Evolutionary conservation across 106 monocot species (phyloP).

Genomic region (Phalaenopsis equestris): DNA sequence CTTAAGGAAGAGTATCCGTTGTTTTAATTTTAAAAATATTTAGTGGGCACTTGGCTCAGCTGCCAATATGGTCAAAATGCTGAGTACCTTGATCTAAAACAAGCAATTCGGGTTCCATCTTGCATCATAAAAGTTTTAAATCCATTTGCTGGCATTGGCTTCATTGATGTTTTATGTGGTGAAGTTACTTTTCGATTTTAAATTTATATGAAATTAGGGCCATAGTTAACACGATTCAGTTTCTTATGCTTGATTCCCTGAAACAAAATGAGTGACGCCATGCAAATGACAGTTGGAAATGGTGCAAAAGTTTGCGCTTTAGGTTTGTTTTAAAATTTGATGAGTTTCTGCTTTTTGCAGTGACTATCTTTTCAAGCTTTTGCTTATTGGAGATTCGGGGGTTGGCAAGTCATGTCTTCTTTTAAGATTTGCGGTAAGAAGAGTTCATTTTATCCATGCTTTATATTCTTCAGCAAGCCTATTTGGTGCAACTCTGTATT

Average conservation of each 20-base stretch:
- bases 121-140: not conserved
- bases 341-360: conserved; percentile 21
- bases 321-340: conserved; percentile 1
- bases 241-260: not conserved
- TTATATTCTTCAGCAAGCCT: not conserved
- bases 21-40: not conserved
- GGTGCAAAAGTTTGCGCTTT: too few relatives aligned
- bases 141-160: not conserved
- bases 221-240: not conserved
- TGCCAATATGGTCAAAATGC: not conserved
- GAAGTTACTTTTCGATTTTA: not conserved
- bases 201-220: not conserved
- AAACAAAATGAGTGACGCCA: not conserved
- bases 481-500: conserved; percentile 1
- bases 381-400: conserved; percentile 53
- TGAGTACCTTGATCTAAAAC: not conserved
- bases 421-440: conserved; percentile 44
- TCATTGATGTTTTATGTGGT: not conserved
- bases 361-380: conserved; percentile 58
- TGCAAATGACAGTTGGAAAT: not conserved
- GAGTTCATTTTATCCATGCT: not conserved
- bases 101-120: not conserved
- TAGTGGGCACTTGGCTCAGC: not conserved
- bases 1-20: not conserved
- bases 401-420: conserved; percentile 54